phyloP scores from a whole-genome alignment of 352 stramenopile genomes.

The Peronospora belbahrii region DNA sequence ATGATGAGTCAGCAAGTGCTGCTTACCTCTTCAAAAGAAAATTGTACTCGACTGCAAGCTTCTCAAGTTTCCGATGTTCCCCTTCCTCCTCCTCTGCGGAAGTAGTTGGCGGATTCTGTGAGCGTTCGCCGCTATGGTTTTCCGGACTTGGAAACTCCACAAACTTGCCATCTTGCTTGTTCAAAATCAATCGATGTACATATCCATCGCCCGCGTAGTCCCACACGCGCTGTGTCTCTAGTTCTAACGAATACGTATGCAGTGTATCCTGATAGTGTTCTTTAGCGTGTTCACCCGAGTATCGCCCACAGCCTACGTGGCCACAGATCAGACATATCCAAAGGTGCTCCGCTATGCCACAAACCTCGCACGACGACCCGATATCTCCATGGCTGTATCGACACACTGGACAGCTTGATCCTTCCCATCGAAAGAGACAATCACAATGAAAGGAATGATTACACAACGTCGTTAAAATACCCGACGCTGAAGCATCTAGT shows the following conservation, averaged over 20 bases:
- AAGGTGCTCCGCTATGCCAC: constrained; percentile 89
- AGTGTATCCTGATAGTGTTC: constrained; percentile 90
- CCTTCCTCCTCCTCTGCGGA: constrained; percentile 85
- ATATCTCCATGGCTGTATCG: constrained; percentile 93
- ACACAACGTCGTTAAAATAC: constrained; percentile 94
- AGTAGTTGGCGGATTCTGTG: constrained; percentile 54
- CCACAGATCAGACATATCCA: constrained; percentile 97
- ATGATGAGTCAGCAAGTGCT: background rate
- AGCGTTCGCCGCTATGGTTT: constrained; percentile 55
- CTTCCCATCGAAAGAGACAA: constrained; percentile 92
- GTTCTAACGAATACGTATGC: constrained; percentile 93
- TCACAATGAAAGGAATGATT: constrained; percentile 98
- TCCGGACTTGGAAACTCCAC: constrained; percentile 91
- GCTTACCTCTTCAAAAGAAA: constrained; percentile 89
- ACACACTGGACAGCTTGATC: constrained; percentile 94
- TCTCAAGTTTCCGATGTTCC: constrained; percentile 93
- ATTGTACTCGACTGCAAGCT: constrained; percentile 94
- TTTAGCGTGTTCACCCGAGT: constrained; percentile 92
- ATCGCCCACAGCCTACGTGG: constrained; percentile 93
- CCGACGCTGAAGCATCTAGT: constrained; percentile 75
- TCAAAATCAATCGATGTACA: constrained; percentile 82
- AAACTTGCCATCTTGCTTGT: constrained; percentile 92
- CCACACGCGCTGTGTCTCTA: constrained; percentile 94
- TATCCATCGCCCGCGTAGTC: constrained; percentile 91
- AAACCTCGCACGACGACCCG: constrained; percentile 90